Evolutionary conservation across 1,284 basidiomycete genomes (phyloP), one percentile per base, ranked within the genome.

Genomic region (Dichomitus squalens): DNA sequence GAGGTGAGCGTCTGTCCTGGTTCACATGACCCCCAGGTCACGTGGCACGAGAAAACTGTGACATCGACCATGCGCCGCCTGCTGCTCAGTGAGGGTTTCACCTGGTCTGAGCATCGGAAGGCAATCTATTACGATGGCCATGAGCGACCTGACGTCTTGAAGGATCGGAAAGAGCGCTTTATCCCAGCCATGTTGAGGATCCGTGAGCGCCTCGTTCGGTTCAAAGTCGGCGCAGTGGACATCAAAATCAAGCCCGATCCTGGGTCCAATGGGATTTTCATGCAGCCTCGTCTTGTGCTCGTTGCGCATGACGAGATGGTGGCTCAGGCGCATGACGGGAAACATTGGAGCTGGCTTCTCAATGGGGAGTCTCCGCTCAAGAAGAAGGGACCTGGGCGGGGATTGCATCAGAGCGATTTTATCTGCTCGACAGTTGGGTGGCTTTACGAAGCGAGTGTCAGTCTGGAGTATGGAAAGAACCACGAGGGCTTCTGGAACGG

Each of bases 401-500:
- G 57, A 1, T 53, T 66, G 5, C 64, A 66, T 53, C 51, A 51
- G 21, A 63, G 63, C 41, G 64, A 63, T 29, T 41, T 64, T 14
- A 64, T 66, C 21, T 61, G 54, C 46, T 60, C 56, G 23, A 63
- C 59, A 0, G 47, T 59, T 43, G 63, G 59, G 7, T 57, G 56
- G 53, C 29, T 65, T 36, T 36, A 54, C 12, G 59, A 57, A 3
- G 65, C 63, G 36, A 49, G 57, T 6, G 44, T 59, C 25, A 62
- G 57, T 1, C 48, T 79, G 4, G 72, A 78, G 47, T 77, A 79
- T 67, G 75, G 78, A 5, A 79, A 79, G 57, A 76, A 76, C 64
- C 71, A 77, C 48, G 70, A 79, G 7, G 76, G 77, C 0, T 80
- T 76, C 65, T 79, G 78, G 73, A 75, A 57, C 27, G 73, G 74